These are phyloP conservation scores for Cryptococcus wingfieldii DNA, from an alignment of 1,284 basidiomycete species.

Conservation along the genomic window DNA sequence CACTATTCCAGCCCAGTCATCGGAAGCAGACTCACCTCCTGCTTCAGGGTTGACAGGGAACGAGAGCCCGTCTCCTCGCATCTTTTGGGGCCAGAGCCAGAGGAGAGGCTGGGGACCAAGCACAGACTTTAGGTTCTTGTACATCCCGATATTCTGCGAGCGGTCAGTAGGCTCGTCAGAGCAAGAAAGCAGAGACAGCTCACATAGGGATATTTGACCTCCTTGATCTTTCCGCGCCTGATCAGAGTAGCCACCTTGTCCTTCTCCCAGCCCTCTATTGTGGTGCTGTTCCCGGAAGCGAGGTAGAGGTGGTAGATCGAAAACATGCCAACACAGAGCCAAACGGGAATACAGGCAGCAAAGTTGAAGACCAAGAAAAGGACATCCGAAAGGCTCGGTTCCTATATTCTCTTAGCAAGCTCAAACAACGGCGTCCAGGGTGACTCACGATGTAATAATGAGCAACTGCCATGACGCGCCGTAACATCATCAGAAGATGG, in stretches of 20 bases:
- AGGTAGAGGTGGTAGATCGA: conserved; percentile 87
- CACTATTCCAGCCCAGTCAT: conserved; percentile 37
- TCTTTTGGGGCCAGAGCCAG: conserved; percentile 69
- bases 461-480: conserved; percentile 57
- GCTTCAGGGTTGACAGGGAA: conserved; percentile 67
- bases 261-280: conserved; percentile 89
- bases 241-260: conserved; percentile 85
- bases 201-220: conserved; percentile 91
- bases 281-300: conserved; percentile 79
- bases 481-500: conserved; percentile 71
- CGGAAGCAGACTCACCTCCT: conserved; percentile 65
- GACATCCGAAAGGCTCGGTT: conserved; percentile 65
- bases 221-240: conserved; percentile 75
- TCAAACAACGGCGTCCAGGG: background rate
- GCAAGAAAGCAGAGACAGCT: conserved; percentile 33
- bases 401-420: conserved; percentile 50
- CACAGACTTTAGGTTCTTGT: conserved; percentile 69
- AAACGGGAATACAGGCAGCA: conserved; percentile 75
- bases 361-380: conserved; percentile 85
- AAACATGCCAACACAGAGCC: conserved; percentile 79
- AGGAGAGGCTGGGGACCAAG: conserved; percentile 67
- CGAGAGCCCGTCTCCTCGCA: conserved; percentile 67
- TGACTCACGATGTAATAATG: conserved; percentile 26
- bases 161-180: background rate
- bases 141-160: conserved; percentile 66